phyloP scores from a whole-genome alignment of 1,139 yeast genomes.

The Saccharomyces uvarum region DNA sequence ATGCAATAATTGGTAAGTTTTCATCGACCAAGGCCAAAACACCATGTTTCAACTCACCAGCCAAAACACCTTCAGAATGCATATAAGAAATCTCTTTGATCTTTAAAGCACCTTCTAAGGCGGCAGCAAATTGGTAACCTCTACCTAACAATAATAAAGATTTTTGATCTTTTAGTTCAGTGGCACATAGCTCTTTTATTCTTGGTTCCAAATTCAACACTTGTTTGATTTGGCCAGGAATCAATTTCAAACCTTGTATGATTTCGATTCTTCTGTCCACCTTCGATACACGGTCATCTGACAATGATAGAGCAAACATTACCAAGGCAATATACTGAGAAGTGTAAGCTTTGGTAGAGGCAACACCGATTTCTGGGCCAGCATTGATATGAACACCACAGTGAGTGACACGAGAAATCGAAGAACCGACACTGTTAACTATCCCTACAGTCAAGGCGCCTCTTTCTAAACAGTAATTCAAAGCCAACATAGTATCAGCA shows the following conservation, averaged over 20 bases:
- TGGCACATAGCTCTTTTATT: constrained; percentile 70
- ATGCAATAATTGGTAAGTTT: constrained; percentile 84
- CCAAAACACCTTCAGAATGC: constrained; percentile 98
- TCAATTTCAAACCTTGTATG: constrained; percentile 73
- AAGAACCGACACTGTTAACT: constrained; percentile 90
- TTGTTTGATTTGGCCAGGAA: constrained; percentile 77
- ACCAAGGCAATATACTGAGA: constrained; percentile 96
- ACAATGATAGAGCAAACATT: constrained; percentile 88
- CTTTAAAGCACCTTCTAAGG: constrained; percentile 95
- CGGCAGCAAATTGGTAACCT: constrained; percentile 96
- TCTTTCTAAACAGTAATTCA: constrained; percentile 91
- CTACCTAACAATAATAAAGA: constrained; percentile 89
- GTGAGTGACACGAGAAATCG: constrained; percentile 90
- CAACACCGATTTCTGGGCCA: constrained; percentile 99
- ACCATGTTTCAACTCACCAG: constrained; percentile 98
- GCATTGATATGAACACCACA: constrained; percentile 99
- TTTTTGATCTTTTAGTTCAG: constrained; percentile 67
- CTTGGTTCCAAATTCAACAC: constrained; percentile 67
- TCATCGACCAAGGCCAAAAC: constrained; percentile 95
- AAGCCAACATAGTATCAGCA: constrained; percentile 94
- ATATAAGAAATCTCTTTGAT: constrained; percentile 97
- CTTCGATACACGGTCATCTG: constrained; percentile 83
- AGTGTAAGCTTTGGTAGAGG: constrained; percentile 98
- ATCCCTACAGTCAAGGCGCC: constrained; percentile 97
- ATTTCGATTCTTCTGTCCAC: constrained; percentile 72